These are phyloP conservation scores for Candida pini DNA, from an alignment of 805 yeast genomes.

Conservation along the genomic window DNA sequence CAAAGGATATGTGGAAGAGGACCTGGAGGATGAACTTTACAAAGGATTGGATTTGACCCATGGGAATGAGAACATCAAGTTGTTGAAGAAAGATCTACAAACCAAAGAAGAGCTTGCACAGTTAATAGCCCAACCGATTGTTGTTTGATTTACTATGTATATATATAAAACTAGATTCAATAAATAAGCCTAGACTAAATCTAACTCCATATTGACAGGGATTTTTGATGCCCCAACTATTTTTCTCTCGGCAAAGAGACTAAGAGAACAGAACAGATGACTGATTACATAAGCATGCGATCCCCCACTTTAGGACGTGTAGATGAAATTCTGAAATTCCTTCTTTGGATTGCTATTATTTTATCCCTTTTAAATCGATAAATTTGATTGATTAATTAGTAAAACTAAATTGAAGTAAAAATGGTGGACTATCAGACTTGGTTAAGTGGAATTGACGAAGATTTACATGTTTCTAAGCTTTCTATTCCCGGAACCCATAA, in stretches of 20 bases:
- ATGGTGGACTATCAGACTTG: slow-evolving; percentile 33
- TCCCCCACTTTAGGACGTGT: too few species aligned
- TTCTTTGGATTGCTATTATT: too few species aligned
- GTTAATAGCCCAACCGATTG: neutral
- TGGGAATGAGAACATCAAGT: slow-evolving; percentile 2
- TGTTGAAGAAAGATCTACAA: slow-evolving; percentile 1
- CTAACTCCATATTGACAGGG: too few species aligned
- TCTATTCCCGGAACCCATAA: slow-evolving; percentile 85
- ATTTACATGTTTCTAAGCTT: slow-evolving; percentile 44
- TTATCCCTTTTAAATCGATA: too few species aligned
- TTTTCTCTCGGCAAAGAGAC: neutral
- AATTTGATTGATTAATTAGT: too few species aligned
- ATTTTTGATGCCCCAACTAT: too few species aligned
- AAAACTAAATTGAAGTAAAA: too few species aligned
- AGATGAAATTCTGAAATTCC: too few species aligned
- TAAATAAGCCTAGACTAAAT: too few species aligned
- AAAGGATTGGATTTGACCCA: slow-evolving; percentile 14
- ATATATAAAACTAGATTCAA: too few species aligned
- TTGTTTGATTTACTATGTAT: neutral
- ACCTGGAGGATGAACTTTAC: slow-evolving; percentile 14
- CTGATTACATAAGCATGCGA: too few species aligned
- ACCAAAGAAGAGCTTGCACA: slow-evolving; percentile 1
- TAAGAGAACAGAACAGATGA: too few species aligned
- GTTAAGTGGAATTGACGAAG: slow-evolving; percentile 50
- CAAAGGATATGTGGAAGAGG: slow-evolving; percentile 18